Conservation (phyloP, 352 stramenopile species). For the Pythium brachiatum region DNA sequence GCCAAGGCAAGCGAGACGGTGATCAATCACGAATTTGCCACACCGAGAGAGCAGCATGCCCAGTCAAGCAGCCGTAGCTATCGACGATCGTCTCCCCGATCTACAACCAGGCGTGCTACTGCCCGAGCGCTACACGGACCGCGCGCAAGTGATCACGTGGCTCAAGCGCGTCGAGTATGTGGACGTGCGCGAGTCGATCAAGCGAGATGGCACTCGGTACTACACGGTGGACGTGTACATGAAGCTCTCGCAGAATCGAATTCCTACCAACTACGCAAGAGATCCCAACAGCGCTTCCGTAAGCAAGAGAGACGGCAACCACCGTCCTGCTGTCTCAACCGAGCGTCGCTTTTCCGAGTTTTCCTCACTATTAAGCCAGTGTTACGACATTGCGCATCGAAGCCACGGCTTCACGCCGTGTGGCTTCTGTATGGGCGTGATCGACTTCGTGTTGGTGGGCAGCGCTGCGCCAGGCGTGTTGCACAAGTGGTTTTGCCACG, state of each 20-base stretch:
- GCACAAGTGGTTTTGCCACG: constrained; percentile 10
- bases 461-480: constrained; percentile 4
- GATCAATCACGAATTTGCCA: not conserved
- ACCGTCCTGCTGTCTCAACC: constrained; percentile 40
- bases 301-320: not conserved
- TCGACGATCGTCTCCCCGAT: not conserved
- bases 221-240: constrained; percentile 11
- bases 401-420: constrained; percentile 17
- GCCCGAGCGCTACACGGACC: constrained; percentile 13
- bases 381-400: constrained; percentile 10
- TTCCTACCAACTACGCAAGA: not conserved
- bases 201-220: not conserved
- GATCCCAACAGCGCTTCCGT: not conserved
- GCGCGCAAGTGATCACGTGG: constrained; percentile 6
- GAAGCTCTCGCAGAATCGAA: not conserved
- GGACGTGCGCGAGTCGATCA: not conserved
- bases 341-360: constrained; percentile 60
- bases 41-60: not conserved
- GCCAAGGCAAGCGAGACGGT: too few species aligned
- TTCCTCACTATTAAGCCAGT: constrained; percentile 32
- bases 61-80: not conserved
- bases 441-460: constrained; percentile 13
- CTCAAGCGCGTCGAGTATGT: constrained; percentile 24
- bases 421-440: constrained; percentile 11
- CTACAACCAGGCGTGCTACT: constrained; percentile 5